phyloP scores from a whole-genome alignment of 768 basidiomycete species.

The Xerocomellus amylosporus region DNA sequence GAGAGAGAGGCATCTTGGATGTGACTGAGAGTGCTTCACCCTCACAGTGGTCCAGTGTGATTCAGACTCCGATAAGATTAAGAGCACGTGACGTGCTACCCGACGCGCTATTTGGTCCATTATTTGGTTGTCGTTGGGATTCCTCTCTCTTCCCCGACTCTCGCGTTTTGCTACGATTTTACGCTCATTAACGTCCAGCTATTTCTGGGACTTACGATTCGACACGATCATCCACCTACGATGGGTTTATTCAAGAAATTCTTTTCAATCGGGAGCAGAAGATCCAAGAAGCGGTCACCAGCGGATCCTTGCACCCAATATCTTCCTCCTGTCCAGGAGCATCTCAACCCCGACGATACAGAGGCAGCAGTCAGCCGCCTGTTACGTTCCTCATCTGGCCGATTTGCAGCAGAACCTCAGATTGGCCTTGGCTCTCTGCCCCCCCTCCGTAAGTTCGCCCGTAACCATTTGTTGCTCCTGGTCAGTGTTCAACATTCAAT shows the following conservation, averaged over 20 bases:
- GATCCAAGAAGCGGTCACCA: constrained; percentile 45
- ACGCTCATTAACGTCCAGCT: constrained; percentile 29
- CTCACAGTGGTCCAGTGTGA: too few species aligned
- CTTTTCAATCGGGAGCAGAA: constrained; percentile 66
- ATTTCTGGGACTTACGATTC: constrained; percentile 25
- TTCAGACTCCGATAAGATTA: background rate
- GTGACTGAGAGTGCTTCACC: too few species aligned
- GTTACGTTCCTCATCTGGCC: constrained; percentile 70
- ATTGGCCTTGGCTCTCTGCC: constrained; percentile 57
- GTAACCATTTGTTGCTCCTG: background rate
- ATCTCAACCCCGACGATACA: constrained; percentile 38
- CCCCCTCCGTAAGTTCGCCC: constrained; percentile 61
- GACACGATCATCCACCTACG: constrained; percentile 20
- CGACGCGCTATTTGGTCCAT: constrained; percentile 31
- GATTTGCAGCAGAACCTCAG: constrained; percentile 56
- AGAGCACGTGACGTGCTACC: constrained; percentile 15
- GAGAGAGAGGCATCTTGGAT: constrained; percentile 13
- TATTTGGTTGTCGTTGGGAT: constrained; percentile 45
- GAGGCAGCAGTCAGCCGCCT: constrained; percentile 47
- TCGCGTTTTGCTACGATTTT: constrained; percentile 14
- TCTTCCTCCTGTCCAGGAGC: constrained; percentile 26
- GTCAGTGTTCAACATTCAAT: background rate
- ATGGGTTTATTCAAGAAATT: constrained; percentile 75
- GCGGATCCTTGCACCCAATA: constrained; percentile 26
- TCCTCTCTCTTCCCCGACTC: background rate